Base-by-base conservation (phyloP, 1,139 yeast genomes). In the Saccharomyces hybrid region DNA sequence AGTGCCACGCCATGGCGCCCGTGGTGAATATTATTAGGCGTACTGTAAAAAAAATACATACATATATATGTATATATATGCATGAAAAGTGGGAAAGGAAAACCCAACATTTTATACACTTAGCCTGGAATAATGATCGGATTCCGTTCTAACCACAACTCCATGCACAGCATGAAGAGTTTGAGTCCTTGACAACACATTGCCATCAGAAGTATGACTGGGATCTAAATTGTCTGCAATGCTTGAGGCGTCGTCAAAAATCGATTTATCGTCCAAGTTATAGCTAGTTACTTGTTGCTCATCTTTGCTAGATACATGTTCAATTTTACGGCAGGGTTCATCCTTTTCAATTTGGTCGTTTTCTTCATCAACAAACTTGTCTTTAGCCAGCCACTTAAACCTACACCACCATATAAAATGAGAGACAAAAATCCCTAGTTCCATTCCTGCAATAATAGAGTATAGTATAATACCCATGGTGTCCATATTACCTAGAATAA, bases 391-490 rank as follows among this genome's bases (percentile, higher is more conserved):
- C 68, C 71, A 66, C 55, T 70, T 78, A 58, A 80, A 78, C 54
- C 88, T 73, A 31, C 84, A 57, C 64, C 81, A 78, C 96, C 96
- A 90, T 7, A 85, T 72, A 14, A 76, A 63, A 53, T 89, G 96
- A 55, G 88, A 80, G 0, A 73, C 47, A 61, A 87, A 83, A 29
- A 91, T 88, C 0, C 97, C 97, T 2, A 83, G 57, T 65, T 91
- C 98, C 65, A 90, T 67, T 0, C 72, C 82, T 16, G 89, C 78
- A 51, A 91, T 89, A 26, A 88, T 74, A 9, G 82, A 78, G 67
- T 90, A 91, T 49, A 90, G 74, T 0, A 85, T 76, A 59, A 88
- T 79, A 55, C 96, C 95, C 81, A 91, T 79, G 42, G 84, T 70
- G 67, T 90, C 96, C 72, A 86, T 70, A 47, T 71, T 70, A 0